Evolutionary conservation across 2,329 filamentous ascomycete species (phyloP), one percentile per base, ranked within the genome.

Genomic region (Fusarium redolens): DNA sequence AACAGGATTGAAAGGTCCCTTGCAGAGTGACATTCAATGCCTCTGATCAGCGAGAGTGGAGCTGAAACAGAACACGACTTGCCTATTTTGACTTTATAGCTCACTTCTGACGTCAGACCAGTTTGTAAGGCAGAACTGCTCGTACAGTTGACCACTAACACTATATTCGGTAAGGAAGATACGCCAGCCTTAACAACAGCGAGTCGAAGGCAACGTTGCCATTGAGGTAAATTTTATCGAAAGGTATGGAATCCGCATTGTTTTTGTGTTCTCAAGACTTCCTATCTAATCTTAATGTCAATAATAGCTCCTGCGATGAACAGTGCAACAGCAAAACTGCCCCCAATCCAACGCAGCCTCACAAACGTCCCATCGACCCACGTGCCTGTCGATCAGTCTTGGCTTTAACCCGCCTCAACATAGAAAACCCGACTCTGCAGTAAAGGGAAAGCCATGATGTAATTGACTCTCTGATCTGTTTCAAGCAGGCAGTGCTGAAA

Each of bases 311-410:
- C 30, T 7, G 7, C 4, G 28, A 54, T 28, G 18, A 9, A 12
- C 17, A 22, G 47, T 17, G 20, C 35, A 4, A 10, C 10, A 15
- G 25, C 5, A 22, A 22, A 25, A 18, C 13, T 40, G 28, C 22
- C 18, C 5, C 31, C 1, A 17, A 5, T 9, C n/a, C 37, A 4
- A 44, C 18, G 4, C 18, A 55, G 37, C 54, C 61, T 38, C 48
- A 47, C 15, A 41, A 25, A 33, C 37, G 48, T 14, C 25, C 15
- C 12, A 12, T 43, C 31, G 51, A 58, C 68, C 57, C 63, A 72
- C 68, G 68, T 71, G 69, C 56, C 15, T 47, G 12, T 25, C 25
- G 71, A 73, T 71, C 71, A 44, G 11, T 47, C 71, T 64, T 59
- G 57, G 54, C 64, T 44, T 56, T 22, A 51, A 25, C 44, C 60